phyloP scores from a whole-genome alignment of 169 alveolate genomes.

The Babesia sp. region DNA sequence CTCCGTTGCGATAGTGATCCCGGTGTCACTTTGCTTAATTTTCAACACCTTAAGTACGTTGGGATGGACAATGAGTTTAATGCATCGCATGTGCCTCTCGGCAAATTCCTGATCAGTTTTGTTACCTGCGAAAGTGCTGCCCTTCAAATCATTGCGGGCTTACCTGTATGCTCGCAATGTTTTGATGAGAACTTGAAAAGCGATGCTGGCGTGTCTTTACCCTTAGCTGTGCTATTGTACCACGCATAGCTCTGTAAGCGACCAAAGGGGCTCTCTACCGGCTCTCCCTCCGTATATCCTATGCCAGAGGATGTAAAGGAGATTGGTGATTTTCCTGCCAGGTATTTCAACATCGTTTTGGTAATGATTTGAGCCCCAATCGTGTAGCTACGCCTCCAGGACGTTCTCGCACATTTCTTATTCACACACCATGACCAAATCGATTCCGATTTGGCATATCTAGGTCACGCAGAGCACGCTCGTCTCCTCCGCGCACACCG shows the following conservation, averaged over 20 bases:
- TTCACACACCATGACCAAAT: too few relatives aligned
- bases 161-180: slow-evolving; percentile 24
- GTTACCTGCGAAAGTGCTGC: slow-evolving; percentile 16
- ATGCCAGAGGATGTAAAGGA: slow-evolving; percentile 14
- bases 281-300: slow-evolving; percentile 46
- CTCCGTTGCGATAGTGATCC: slow-evolving; percentile 75
- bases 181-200: slow-evolving; percentile 32
- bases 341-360: slow-evolving; percentile 45
- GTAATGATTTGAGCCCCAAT: not conserved
- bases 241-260: slow-evolving; percentile 47
- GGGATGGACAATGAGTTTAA: slow-evolving; percentile 70
- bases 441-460: too few relatives aligned
- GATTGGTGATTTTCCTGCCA: slow-evolving; percentile 34
- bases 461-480: too few relatives aligned
- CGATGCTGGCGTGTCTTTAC: slow-evolving; percentile 26
- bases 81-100: slow-evolving; percentile 55
- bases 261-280: slow-evolving; percentile 51
- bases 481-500: too few relatives aligned
- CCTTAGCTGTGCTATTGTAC: slow-evolving; percentile 45
- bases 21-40: slow-evolving; percentile 64
- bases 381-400: not conserved
- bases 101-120: slow-evolving; percentile 58
- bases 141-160: not conserved
- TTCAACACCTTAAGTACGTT: slow-evolving; percentile 68
- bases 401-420: too few relatives aligned